Conservation (phyloP, 805 yeast species). For the Metschnikowia picachoensis region DNA sequence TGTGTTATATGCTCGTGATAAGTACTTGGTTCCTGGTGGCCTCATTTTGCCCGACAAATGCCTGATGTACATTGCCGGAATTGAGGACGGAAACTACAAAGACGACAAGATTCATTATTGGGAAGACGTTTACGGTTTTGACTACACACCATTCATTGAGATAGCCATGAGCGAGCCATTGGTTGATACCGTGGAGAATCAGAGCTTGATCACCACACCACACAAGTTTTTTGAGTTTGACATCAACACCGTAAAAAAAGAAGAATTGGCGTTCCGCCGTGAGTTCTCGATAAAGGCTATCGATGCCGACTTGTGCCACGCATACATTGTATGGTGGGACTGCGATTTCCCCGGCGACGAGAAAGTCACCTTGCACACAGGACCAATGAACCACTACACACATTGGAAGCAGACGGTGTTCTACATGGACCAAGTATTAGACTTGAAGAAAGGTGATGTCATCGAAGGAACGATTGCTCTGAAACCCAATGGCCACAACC, state of each 20-base stretch:
- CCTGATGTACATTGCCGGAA: slow-evolving; percentile 81
- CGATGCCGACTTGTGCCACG: slow-evolving; percentile 81
- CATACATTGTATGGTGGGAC: slow-evolving; percentile 92
- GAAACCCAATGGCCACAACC: slow-evolving; percentile 73
- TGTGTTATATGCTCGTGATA: slow-evolving; percentile 90
- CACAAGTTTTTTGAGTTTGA: slow-evolving; percentile 75
- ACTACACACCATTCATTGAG: slow-evolving; percentile 84
- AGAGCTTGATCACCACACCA: slow-evolving; percentile 68
- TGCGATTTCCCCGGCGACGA: slow-evolving; percentile 76
- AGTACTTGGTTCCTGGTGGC: slow-evolving; percentile 78
- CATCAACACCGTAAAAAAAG: slow-evolving; percentile 81
- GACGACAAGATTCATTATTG: slow-evolving; percentile 88
- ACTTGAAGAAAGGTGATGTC: slow-evolving; percentile 69
- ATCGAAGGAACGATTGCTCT: slow-evolving; percentile 70
- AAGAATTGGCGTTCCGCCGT: slow-evolving; percentile 71
- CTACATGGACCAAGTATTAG: slow-evolving; percentile 78
- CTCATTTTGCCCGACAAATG: slow-evolving; percentile 94
- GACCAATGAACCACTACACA: slow-evolving; percentile 90
- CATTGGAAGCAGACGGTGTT: slow-evolving; percentile 99
- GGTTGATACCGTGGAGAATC: slow-evolving; percentile 88
- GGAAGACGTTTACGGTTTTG: slow-evolving; percentile 97
- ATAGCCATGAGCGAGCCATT: slow-evolving; percentile 90
- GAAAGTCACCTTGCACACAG: slow-evolving; percentile 79
- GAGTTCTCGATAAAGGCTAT: slow-evolving; percentile 70
- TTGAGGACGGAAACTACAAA: slow-evolving; percentile 90